Conservation (phyloP, 768 basidiomycete genomes). For the Suillus ampliporus region DNA sequence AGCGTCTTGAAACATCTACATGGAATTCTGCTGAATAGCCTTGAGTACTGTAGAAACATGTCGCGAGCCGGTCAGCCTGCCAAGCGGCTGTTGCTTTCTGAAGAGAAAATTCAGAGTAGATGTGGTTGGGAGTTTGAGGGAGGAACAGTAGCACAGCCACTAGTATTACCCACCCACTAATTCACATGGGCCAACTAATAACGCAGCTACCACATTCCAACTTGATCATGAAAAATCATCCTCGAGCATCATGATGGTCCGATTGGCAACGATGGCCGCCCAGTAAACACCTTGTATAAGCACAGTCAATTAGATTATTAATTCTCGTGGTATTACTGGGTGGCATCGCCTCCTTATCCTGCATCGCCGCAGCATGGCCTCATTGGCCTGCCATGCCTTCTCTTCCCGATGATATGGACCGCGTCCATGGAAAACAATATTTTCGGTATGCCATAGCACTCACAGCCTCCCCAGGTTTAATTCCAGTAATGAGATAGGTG, state of each 20-base stretch:
- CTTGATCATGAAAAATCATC: background rate
- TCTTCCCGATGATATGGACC: constrained; percentile 1
- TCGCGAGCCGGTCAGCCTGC: background rate
- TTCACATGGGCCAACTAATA: background rate
- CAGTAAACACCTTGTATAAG: constrained; percentile 1
- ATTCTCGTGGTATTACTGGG: background rate
- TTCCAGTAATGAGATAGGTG: background rate
- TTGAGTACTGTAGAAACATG: background rate
- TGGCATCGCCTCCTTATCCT: constrained; percentile 1
- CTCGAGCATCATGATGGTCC: too few relatives aligned
- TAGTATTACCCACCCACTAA: background rate
- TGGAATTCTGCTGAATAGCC: constrained; percentile 6
- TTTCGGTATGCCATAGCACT: background rate
- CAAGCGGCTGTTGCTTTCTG: constrained; percentile 7
- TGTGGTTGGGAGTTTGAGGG: constrained; percentile 8
- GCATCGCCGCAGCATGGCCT: constrained; percentile 10
- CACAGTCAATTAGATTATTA: background rate
- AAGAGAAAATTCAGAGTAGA: background rate
- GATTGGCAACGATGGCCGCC: background rate
- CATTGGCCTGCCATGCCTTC: background rate
- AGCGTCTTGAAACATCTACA: background rate
- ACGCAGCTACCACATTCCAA: background rate
- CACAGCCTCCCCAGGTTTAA: background rate
- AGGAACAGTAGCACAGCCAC: background rate
- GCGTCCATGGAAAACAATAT: background rate